Percentiles rank a stretch among this genome's conserved stretches.
Conservation (phyloP, 176 grass and related monocot species). For the Thalia dealbata region DNA sequence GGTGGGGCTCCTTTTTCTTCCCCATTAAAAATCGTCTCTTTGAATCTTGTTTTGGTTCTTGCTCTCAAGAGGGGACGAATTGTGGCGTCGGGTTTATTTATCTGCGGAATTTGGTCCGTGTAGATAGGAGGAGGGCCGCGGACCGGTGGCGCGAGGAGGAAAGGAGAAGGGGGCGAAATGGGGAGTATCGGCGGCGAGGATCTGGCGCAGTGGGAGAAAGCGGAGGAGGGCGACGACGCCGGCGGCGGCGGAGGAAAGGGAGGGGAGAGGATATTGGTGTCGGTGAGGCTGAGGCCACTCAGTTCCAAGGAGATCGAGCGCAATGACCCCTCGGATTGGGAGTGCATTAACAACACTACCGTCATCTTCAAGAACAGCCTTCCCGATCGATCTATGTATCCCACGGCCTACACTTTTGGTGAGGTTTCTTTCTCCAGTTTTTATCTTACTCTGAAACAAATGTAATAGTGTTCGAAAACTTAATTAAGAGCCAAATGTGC, state of each 20-base stretch:
- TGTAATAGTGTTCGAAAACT: too few species aligned
- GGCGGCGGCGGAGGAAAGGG: conserved; percentile 23
- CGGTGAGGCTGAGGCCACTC: conserved; percentile 70
- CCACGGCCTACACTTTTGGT: conserved; percentile 63
- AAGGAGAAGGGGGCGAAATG: conserved; percentile 20
- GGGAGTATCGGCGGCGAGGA: conserved; percentile 29
- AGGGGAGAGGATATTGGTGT: conserved; percentile 73
- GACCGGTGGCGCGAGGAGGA: not conserved
- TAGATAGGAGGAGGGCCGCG: not conserved
- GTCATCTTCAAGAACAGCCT: conserved; percentile 55
- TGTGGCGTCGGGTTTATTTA: not conserved
- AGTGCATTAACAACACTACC: conserved; percentile 47
- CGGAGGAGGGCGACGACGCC: conserved; percentile 17
- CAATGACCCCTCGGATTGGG: conserved; percentile 57
- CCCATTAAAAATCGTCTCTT: not conserved
- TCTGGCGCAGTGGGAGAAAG: conserved; percentile 27
- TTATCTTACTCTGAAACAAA: too few species aligned
- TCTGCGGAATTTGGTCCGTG: not conserved
- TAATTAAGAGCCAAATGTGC: too few species aligned
- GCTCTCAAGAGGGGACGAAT: not conserved
- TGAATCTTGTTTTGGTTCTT: not conserved
- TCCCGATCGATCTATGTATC: conserved; percentile 71
- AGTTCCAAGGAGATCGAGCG: conserved; percentile 57
- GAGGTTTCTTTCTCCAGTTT: conserved; percentile 16
- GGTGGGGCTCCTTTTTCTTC: not conserved